Evolutionary conservation across 768 basidiomycete species (phyloP).

Genomic region (Psilocybe azurescens): DNA sequence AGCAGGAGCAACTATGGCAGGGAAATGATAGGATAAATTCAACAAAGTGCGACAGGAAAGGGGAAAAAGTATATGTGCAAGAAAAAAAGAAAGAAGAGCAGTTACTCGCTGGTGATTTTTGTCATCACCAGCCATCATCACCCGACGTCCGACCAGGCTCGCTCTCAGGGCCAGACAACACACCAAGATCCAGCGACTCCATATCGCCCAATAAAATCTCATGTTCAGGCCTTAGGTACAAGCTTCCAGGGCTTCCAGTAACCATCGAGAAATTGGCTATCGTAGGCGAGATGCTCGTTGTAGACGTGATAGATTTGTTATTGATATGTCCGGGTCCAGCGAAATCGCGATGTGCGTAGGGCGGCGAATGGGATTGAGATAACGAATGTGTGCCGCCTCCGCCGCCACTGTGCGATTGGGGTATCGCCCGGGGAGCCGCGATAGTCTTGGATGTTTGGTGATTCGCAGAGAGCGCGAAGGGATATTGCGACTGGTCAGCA

Average conservation of each 20-base stretch:
- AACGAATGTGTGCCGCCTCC: background rate
- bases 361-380: slow-evolving; percentile 28
- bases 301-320: slow-evolving; percentile 42
- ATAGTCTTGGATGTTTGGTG: slow-evolving; percentile 12
- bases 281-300: slow-evolving; percentile 62
- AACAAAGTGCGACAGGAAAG: background rate
- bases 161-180: slow-evolving; percentile 25
- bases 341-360: slow-evolving; percentile 21
- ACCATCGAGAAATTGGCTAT: slow-evolving; percentile 71
- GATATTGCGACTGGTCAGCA: slow-evolving; percentile 19
- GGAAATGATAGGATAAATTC: background rate
- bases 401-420: background rate
- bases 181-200: slow-evolving; percentile 55
- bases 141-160: slow-evolving; percentile 11
- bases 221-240: slow-evolving; percentile 75
- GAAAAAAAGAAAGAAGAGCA: too few relatives aligned
- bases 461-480: slow-evolving; percentile 9
- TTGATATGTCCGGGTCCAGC: slow-evolving; percentile 23
- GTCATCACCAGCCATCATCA: slow-evolving; percentile 8
- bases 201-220: slow-evolving; percentile 77
- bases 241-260: slow-evolving; percentile 67
- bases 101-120: too few relatives aligned
- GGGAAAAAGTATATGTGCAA: too few relatives aligned
- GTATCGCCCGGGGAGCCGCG: slow-evolving; percentile 33
- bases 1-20: background rate